Evolutionary conservation across 768 basidiomycete genomes (phyloP).

Genomic region (Boletus rubroflammeus): DNA sequence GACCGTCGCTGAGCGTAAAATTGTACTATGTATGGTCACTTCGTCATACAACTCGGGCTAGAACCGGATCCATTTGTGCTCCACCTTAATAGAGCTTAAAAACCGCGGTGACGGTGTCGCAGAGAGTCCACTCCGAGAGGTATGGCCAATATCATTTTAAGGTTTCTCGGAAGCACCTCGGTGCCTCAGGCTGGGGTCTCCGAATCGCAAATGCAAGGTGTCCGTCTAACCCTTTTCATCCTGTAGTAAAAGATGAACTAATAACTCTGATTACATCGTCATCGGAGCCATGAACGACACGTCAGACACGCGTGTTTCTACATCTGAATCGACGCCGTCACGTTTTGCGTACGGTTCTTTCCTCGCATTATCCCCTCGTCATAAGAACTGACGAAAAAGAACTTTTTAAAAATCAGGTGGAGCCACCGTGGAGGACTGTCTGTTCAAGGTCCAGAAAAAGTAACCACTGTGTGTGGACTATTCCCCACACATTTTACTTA

Average conservation of each 20-base stretch:
- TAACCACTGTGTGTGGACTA: no score
- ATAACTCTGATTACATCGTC: not conserved
- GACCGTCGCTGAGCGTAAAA: no score
- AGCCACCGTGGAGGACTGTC: constrained; percentile 15
- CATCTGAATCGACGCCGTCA: constrained; percentile 10
- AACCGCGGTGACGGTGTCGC: not conserved
- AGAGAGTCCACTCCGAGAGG: not conserved
- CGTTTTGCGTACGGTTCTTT: constrained; percentile 8
- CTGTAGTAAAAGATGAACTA: not conserved
- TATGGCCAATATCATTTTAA: not conserved
- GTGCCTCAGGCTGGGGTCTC: not conserved
- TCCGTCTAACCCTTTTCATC: not conserved
- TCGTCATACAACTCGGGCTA: not conserved
- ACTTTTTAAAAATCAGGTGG: constrained; percentile 12
- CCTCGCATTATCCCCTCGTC: not conserved
- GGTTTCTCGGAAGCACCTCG: not conserved
- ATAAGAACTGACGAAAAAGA: not conserved
- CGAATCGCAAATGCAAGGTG: not conserved
- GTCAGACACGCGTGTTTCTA: constrained; percentile 6
- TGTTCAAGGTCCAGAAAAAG: constrained; percentile 24
- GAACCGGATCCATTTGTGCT: not conserved
- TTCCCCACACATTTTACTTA: no score
- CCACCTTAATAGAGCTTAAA: not conserved
- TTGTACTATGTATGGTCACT: not conserved
- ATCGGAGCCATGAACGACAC: not conserved